phyloP scores from a whole-genome alignment of 1,139 yeast species.

The Yamadazyma oceani region DNA sequence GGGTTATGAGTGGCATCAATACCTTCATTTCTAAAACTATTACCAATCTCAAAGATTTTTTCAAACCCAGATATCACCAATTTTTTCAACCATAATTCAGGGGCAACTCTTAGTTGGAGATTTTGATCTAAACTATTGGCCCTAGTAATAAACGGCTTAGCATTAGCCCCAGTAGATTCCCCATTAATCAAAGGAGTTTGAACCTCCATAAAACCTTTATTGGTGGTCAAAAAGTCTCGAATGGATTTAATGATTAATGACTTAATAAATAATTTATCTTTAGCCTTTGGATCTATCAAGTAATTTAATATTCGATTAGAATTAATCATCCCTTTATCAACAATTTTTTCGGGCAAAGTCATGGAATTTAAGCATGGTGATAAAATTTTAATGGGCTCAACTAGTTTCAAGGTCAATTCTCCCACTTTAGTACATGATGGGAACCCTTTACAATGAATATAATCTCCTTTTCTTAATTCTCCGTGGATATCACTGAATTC shows the following conservation, averaged over 20 bases:
- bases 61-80: conserved; percentile 83
- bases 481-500: conserved; percentile 48
- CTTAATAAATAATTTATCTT: conserved; percentile 53
- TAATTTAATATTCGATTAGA: conserved; percentile 75
- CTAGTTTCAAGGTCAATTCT: conserved; percentile 71
- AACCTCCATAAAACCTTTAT: conserved; percentile 71
- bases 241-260: conserved; percentile 53
- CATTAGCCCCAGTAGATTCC: conserved; percentile 84
- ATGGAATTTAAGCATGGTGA: conserved; percentile 68
- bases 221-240: conserved; percentile 53
- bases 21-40: conserved; percentile 88
- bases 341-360: conserved; percentile 58
- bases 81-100: conserved; percentile 89
- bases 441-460: conserved; percentile 58
- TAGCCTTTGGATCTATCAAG: conserved; percentile 50
- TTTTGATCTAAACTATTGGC: conserved; percentile 23
- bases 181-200: conserved; percentile 81
- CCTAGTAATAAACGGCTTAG: conserved; percentile 75
- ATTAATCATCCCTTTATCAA: conserved; percentile 57
- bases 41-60: conserved; percentile 82
- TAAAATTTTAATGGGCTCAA: conserved; percentile 47
- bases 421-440: conserved; percentile 80
- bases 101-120: conserved; percentile 80
- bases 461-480: conserved; percentile 69
- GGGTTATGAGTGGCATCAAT: conserved; percentile 98